Evolutionary conservation across 306 rosid genomes (phyloP).

Genomic region (Begonia loranthoides): DNA sequence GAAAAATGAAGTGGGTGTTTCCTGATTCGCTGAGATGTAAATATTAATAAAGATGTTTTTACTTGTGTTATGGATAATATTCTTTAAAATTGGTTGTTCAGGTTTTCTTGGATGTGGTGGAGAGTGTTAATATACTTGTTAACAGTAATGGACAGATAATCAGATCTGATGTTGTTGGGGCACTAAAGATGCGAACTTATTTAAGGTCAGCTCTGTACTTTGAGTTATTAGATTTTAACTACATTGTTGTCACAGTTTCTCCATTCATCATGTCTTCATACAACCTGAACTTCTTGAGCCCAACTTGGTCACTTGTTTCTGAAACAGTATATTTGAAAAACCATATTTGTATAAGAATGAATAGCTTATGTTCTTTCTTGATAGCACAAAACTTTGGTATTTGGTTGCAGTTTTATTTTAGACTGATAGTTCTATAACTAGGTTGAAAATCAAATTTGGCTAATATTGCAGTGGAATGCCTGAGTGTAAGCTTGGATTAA

Average conservation of each 20-base stretch:
- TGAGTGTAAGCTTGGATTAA: slow-evolving; percentile 94
- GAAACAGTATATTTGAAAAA: too few relatives aligned
- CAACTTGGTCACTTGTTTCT: too few relatives aligned
- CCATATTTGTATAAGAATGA: not conserved
- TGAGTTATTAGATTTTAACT: slow-evolving; percentile 2
- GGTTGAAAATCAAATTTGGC: slow-evolving; percentile 6
- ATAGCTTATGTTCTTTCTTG: not conserved
- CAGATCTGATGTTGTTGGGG: slow-evolving; percentile 97
- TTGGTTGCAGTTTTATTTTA: not conserved
- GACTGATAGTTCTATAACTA: not conserved
- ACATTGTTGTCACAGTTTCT: too few relatives aligned
- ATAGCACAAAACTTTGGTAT: not conserved
- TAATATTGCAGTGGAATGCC: slow-evolving; percentile 90
- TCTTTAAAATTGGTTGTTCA: slow-evolving; percentile 13
- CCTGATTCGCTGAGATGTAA: not conserved
- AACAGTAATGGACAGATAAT: slow-evolving; percentile 97
- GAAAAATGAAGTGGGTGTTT: slow-evolving; percentile 74
- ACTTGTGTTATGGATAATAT: slow-evolving; percentile 11
- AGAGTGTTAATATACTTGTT: slow-evolving; percentile 96
- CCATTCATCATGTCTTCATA: too few relatives aligned
- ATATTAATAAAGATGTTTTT: not conserved
- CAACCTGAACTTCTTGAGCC: too few relatives aligned
- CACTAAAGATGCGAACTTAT: slow-evolving; percentile 96
- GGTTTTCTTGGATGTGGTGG: slow-evolving; percentile 99
- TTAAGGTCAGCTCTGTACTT: slow-evolving; percentile 44